Conservation (phyloP, 177 flowering plant species). For the Tripterygium wilfordii region DNA sequence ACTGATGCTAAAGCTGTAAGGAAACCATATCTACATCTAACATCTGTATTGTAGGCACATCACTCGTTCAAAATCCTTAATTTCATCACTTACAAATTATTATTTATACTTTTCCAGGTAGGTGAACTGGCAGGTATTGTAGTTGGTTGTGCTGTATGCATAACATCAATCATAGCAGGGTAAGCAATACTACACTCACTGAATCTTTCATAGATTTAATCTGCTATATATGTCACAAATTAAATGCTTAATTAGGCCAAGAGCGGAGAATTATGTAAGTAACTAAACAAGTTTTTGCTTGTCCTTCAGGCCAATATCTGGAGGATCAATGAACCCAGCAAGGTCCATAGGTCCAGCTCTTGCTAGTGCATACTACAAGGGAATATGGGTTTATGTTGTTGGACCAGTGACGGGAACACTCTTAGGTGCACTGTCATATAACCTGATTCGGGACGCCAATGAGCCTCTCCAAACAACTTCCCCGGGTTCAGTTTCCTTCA, state of each 20-base stretch:
- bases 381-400: conserved; percentile 64
- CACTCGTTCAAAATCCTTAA: too few relatives aligned
- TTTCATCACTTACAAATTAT: neutral
- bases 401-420: conserved; percentile 67
- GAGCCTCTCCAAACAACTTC: conserved; percentile 19
- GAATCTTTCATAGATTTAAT: neutral
- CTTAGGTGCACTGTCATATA: conserved; percentile 62
- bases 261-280: neutral
- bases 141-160: conserved; percentile 77
- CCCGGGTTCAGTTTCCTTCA: conserved; percentile 29
- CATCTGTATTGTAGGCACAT: too few relatives aligned
- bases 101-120: conserved; percentile 22
- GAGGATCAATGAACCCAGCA: conserved; percentile 92
- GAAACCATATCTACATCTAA: too few relatives aligned
- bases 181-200: conserved; percentile 18
- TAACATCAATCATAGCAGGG: conserved; percentile 84
- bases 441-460: conserved; percentile 35
- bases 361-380: conserved; percentile 50
- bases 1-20: conserved; percentile 83
- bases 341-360: conserved; percentile 74
- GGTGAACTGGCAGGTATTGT: conserved; percentile 89
- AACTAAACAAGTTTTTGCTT: conserved; percentile 1
- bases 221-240: neutral
- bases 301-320: conserved; percentile 64
- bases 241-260: neutral